A percentile compares a stretch with the other conserved stretches of the same genome.
Conservation (phyloP, 768 basidiomycete species). For the Gelatoporia subvermispora region DNA sequence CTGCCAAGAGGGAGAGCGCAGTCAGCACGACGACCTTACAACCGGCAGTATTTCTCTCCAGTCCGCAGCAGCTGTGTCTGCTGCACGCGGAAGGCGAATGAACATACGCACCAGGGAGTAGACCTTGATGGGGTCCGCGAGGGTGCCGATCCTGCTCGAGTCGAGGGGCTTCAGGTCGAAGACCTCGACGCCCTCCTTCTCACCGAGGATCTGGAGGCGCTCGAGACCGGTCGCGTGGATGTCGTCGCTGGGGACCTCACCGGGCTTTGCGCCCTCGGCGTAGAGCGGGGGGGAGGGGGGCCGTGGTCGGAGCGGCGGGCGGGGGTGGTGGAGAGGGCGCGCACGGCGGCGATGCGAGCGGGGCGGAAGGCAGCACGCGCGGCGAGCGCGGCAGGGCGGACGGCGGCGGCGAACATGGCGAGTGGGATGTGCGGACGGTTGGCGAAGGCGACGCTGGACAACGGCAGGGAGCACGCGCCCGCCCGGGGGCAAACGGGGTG, state of each 20-base stretch:
- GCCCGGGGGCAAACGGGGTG: slow-evolving; percentile 8
- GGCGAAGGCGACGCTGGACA: slow-evolving; percentile 10
- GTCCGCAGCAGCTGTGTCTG: neutral
- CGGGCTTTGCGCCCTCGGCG: slow-evolving; percentile 67
- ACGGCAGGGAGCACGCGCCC: slow-evolving; percentile 12
- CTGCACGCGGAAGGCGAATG: neutral
- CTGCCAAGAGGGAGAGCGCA: slow-evolving; percentile 34
- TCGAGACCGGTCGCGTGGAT: slow-evolving; percentile 96
- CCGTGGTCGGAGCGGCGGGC: slow-evolving; percentile 48
- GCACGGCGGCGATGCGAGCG: slow-evolving; percentile 23
- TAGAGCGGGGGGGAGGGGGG: slow-evolving; percentile 61
- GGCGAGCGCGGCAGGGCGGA: slow-evolving; percentile 21
- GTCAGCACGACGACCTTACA: neutral
- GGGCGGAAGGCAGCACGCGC: slow-evolving; percentile 20
- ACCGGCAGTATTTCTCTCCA: too few species aligned
- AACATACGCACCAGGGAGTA: slow-evolving; percentile 69
- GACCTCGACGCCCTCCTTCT: slow-evolving; percentile 80
- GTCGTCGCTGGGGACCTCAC: slow-evolving; percentile 77
- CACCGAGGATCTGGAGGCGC: slow-evolving; percentile 88
- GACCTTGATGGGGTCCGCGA: slow-evolving; percentile 82
- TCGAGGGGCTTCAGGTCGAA: slow-evolving; percentile 88
- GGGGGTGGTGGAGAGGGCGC: slow-evolving; percentile 57
- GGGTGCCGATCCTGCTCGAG: slow-evolving; percentile 81
- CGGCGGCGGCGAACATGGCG: slow-evolving; percentile 26
- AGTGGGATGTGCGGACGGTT: slow-evolving; percentile 12